Conservation (phyloP, 2,329 filamentous ascomycete genomes). For the Sporothrix luriei region DNA sequence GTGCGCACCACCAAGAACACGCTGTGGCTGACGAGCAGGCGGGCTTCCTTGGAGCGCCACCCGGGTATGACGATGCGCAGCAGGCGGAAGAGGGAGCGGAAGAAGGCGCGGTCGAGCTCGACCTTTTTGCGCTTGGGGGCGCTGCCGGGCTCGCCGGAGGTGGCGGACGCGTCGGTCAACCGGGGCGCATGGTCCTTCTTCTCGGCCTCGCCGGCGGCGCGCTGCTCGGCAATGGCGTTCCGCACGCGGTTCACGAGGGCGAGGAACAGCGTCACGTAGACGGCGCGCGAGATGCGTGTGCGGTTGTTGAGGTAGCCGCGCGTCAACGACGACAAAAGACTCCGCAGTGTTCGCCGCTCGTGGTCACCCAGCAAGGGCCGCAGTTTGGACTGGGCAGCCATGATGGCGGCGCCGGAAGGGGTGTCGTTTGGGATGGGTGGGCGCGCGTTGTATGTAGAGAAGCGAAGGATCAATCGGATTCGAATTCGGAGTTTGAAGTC, state of each 20-base stretch:
- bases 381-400: slow-evolving; percentile 70
- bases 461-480: not conserved
- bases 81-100: slow-evolving; percentile 73
- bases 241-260: slow-evolving; percentile 84
- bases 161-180: not conserved
- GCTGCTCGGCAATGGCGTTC: slow-evolving; percentile 89
- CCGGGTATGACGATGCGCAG: slow-evolving; percentile 87
- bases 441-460: not conserved
- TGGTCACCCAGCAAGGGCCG: slow-evolving; percentile 50
- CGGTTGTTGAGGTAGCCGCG: slow-evolving; percentile 77
- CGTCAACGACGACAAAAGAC: slow-evolving; percentile 67
- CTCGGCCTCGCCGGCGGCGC: slow-evolving; percentile 45
- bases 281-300: slow-evolving; percentile 76
- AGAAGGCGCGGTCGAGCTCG: slow-evolving; percentile 84
- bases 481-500: not conserved
- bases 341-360: slow-evolving; percentile 65
- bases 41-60: slow-evolving; percentile 83
- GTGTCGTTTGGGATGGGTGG: not conserved
- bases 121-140: slow-evolving; percentile 70
- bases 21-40: slow-evolving; percentile 85
- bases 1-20: slow-evolving; percentile 90
- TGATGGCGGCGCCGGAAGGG: slow-evolving; percentile 13
- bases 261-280: slow-evolving; percentile 81
- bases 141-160: slow-evolving; percentile 9
- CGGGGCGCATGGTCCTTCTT: slow-evolving; percentile 19